These are phyloP conservation scores for Aleurites moluccanus DNA, from an alignment of 441 rosid genomes.

Conservation along the genomic window DNA sequence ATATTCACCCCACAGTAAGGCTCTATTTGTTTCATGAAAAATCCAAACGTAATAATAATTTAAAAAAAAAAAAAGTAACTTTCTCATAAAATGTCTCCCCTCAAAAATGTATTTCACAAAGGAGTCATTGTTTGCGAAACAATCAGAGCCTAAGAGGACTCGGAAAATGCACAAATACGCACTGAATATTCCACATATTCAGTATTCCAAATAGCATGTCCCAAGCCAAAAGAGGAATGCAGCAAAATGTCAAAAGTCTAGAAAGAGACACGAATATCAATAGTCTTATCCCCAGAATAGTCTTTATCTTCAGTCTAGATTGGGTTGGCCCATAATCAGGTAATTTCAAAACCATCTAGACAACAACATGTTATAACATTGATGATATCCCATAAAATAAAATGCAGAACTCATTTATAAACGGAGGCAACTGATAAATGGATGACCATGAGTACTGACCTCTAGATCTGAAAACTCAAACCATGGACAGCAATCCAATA, in stretches of 20 bases:
- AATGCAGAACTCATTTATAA: not conserved
- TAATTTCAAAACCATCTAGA: not conserved
- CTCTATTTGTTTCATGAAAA: too few relatives aligned
- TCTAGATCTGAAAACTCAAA: constrained; percentile 98
- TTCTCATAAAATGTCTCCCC: not conserved
- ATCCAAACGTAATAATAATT: too few relatives aligned
- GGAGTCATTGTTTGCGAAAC: not conserved
- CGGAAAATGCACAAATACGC: not conserved
- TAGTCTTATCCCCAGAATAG: constrained; percentile 10
- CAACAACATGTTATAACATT: not conserved
- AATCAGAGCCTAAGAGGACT: not conserved
- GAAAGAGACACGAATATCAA: not conserved
- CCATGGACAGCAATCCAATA: constrained; percentile 99
- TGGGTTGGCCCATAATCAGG: not conserved
- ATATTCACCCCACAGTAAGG: not conserved
- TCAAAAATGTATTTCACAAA: not conserved
- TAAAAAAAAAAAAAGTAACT: too few relatives aligned
- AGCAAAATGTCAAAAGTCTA: not conserved
- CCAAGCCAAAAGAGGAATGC: not conserved
- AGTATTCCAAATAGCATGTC: not conserved
- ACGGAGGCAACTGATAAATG: not conserved
- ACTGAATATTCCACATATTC: not conserved
- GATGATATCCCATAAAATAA: not conserved
- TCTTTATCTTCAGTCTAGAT: not conserved
- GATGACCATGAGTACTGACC: constrained; percentile 52